Conservation (phyloP, 805 yeast species). For the Monosporozyma aerobia region DNA sequence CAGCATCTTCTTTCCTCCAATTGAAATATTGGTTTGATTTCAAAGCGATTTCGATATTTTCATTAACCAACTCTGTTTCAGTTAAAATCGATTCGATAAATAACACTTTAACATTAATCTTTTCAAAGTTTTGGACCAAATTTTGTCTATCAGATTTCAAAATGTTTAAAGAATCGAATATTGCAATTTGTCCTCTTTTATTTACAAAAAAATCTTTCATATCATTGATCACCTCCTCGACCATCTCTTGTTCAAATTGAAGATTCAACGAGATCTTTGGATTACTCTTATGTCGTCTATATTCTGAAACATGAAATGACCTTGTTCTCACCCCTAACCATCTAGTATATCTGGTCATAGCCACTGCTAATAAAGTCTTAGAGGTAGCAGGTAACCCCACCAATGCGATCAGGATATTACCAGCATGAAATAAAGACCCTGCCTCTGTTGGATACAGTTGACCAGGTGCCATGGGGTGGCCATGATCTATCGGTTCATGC, state of each 20-base stretch:
- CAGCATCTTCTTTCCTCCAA: constrained; percentile 68
- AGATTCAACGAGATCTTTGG: constrained; percentile 37
- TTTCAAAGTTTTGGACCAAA: constrained; percentile 44
- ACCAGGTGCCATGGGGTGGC: constrained; percentile 71
- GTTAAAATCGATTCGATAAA: constrained; percentile 86
- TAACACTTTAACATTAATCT: constrained; percentile 59
- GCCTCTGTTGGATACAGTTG: constrained; percentile 88
- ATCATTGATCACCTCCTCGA: constrained; percentile 58
- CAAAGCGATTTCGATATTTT: constrained; percentile 77
- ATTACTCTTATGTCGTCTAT: constrained; percentile 42
- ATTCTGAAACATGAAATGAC: constrained; percentile 86
- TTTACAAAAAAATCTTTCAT: constrained; percentile 60
- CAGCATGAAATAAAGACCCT: constrained; percentile 92
- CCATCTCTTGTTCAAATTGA: constrained; percentile 46
- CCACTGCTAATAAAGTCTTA: constrained; percentile 85
- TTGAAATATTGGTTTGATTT: constrained; percentile 79
- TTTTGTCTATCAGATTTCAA: constrained; percentile 55
- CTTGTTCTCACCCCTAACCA: constrained; percentile 96
- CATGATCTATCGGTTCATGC: constrained; percentile 37
- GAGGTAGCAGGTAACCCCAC: constrained; percentile 96
- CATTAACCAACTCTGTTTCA: constrained; percentile 54
- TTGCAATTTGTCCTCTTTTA: constrained; percentile 87
- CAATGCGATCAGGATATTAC: constrained; percentile 77
- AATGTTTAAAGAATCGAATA: constrained; percentile 92
- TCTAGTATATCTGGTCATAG: constrained; percentile 81